Base-by-base conservation (phyloP, 164 flowering plant genomes). In the Umbilicus rupestris region DNA sequence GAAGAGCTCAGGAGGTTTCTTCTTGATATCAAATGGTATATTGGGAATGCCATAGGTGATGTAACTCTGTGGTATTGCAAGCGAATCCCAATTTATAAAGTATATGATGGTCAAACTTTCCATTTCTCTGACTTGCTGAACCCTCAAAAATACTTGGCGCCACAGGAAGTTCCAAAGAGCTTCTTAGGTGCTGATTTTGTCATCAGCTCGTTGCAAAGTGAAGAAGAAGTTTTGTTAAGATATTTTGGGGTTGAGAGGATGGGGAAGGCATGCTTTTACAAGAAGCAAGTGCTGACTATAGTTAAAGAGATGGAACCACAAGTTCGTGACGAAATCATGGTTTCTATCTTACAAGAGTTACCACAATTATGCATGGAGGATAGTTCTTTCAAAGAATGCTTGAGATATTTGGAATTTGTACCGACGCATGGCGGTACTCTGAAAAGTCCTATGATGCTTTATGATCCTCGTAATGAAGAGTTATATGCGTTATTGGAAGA, bases 391-490 rank as follows among this genome's bases (percentile, higher is more conserved):
- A 81, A 80, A 70, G 97, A 87, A 46, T 42, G 30, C 70, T 70
- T 94, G 79, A 81, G 75, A 72, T 84, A 77, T 60, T 73, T 89
- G 80, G 88, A 89, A 52, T 94, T 94, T 80, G 79, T 94, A 22
- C 92, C 96, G 24, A 87, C 92, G 9, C 26, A 33, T 46, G 74
- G 77, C 70, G 95, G 95, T 72, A 64, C 70, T 66, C 66, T 86
- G 19, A 86, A 76, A 73, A 73, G 82, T 74, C 96, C 98, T 22
- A 55, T 79, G 22, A 72, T 69, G 66, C 70, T 94, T 29, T 89
- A 90, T 81, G 98, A 94, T 86, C 98, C 97, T 70, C 91, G 98
- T 28, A 86, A 81, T 78, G 95, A 94, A 72, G 98, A 90, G 71
- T 73, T 94, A 52, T 83, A 75, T 81, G 90, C 89, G 73, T 81